Conservation (phyloP, 306 rosid genomes). For the Heteromeles arbutifolia region DNA sequence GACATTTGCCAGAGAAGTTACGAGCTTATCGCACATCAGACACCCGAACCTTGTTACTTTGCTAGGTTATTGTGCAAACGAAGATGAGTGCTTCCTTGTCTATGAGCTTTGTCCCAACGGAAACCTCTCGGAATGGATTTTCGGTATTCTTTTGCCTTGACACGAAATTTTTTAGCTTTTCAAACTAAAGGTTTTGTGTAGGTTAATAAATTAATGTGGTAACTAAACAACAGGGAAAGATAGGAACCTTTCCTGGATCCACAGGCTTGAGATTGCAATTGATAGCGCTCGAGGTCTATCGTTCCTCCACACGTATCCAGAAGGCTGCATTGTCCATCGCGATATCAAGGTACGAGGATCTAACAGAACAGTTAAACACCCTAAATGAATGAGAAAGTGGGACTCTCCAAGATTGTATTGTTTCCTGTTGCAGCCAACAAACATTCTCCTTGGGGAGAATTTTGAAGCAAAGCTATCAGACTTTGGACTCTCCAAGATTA, state of each 20-base stretch:
- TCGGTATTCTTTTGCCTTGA: constrained; percentile 27
- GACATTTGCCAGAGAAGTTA: constrained; percentile 57
- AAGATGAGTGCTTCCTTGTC: constrained; percentile 55
- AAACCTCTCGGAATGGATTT: constrained; percentile 65
- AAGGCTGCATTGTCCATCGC: constrained; percentile 66
- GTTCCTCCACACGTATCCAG: constrained; percentile 53
- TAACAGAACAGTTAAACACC: not conserved
- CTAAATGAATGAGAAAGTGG: not conserved
- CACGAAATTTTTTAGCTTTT: not conserved
- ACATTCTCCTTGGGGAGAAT: constrained; percentile 54
- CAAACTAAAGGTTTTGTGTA: not conserved
- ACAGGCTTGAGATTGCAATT: constrained; percentile 49
- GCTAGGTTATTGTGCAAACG: constrained; percentile 36
- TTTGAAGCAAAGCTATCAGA: constrained; percentile 63
- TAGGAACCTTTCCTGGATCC: constrained; percentile 51
- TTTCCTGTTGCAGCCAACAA: constrained; percentile 44
- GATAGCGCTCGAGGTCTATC: constrained; percentile 46
- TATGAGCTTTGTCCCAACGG: constrained; percentile 64
- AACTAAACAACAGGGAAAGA: constrained; percentile 30
- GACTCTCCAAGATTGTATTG: not conserved
- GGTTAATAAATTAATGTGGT: not conserved
- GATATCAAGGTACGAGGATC: constrained; percentile 44
- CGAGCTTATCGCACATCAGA: constrained; percentile 45
- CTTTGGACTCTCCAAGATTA: constrained; percentile 55
- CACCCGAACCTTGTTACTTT: constrained; percentile 57